phyloP scores from a whole-genome alignment of 768 basidiomycete genomes.

The Imleria badia region DNA sequence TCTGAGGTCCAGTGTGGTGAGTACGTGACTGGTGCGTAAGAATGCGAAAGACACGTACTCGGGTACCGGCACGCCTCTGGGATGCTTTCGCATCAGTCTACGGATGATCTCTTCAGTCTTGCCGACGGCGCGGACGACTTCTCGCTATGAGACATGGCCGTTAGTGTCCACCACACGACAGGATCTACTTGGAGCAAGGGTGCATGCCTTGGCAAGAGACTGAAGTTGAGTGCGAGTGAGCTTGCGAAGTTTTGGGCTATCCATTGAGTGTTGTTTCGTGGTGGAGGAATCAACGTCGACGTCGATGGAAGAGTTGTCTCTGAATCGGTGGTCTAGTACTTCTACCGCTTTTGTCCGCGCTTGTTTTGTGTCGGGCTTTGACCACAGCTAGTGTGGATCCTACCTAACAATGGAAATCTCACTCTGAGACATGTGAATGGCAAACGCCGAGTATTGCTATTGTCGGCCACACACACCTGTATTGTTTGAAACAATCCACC shows the following conservation, averaged over 20 bases:
- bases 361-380: neutral
- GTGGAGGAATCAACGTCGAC: neutral
- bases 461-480: neutral
- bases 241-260: conserved; percentile 18
- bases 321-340: too few species aligned
- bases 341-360: neutral
- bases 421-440: too few species aligned
- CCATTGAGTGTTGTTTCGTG: conserved; percentile 9
- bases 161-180: neutral
- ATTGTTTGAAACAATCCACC: neutral
- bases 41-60: conserved; percentile 2
- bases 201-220: conserved; percentile 25
- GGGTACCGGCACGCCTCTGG: conserved; percentile 23
- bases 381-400: neutral
- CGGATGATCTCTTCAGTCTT: conserved; percentile 31
- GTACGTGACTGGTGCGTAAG: neutral
- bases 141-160: conserved; percentile 14
- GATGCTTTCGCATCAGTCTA: conserved; percentile 25
- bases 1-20: conserved; percentile 2
- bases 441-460: too few species aligned
- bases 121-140: conserved; percentile 25
- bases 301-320: neutral
- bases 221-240: conserved; percentile 24
- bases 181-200: neutral
- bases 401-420: too few species aligned